Base-by-base conservation (phyloP, 2,329 filamentous ascomycete species). In the Dothistroma septosporum region DNA sequence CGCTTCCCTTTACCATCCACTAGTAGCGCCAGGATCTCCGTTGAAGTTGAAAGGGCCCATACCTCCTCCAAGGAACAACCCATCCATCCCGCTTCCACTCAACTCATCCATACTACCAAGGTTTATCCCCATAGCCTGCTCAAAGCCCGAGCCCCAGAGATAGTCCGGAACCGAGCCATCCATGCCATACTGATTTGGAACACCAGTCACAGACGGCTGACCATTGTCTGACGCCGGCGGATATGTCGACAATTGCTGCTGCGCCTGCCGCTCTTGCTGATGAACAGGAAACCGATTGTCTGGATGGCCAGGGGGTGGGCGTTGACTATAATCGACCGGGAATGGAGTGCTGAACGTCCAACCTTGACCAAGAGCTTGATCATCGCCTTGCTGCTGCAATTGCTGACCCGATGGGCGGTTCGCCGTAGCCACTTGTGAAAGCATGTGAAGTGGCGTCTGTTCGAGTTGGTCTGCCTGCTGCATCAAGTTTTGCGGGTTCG, bases 71-170 rank as follows among this genome's bases (percentile, higher is more conserved):
- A 73, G 58, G 55, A 73, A 70, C 67, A 73, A 61, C 16, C 68
- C 64, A 58, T 73, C 72, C 56, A 74, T 63, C 31, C 69, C 71
- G 24, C 66, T 67, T 47, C 69, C 70, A 47, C 66, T 65, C 47
- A 73, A 57, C 0, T 69, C 69, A 46, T 70, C 69, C 65, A 72
- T 71, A n/a, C 66, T 70, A 7, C 67, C 69, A 33, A 74, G 52
- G 44, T 71, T 70, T 21, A 74, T 69, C 53, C 74, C 72, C 72
- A 74, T 74, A 10, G 71, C 71, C 50, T 74, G 72, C 61, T 74
- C 70, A 31, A 74, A 73, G 16, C 70, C 71, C 9, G 64, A 67
- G n/a, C 72, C 72, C 72, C 72, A 73, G 9, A 68, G 68, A 60
- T 63, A 71, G 31, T 69, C 67, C 22, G 55, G 61, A 16, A 58